These are phyloP conservation scores for Populus hybrid DNA, from an alignment of 441 rosid genomes.

Conservation along the genomic window DNA sequence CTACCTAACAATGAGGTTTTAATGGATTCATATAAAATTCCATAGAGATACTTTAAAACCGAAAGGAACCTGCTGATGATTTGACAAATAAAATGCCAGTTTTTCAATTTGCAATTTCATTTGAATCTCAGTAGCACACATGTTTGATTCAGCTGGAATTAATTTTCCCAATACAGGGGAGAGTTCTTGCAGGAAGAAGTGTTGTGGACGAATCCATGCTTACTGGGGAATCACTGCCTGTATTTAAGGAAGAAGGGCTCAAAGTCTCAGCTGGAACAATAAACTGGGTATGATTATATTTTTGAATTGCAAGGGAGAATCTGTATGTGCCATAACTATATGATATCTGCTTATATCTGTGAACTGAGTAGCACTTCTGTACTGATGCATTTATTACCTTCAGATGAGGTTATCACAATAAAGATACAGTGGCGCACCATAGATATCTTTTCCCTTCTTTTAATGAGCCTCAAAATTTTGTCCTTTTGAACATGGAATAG, in stretches of 20 bases:
- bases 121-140: conserved; percentile 4
- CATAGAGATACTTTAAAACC: background rate
- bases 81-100: background rate
- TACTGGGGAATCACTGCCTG: conserved; percentile 94
- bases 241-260: conserved; percentile 72
- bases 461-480: background rate
- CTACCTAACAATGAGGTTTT: background rate
- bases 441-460: background rate
- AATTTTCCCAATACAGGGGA: conserved; percentile 50
- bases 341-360: conserved; percentile 3
- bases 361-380: background rate
- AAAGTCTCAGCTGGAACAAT: conserved; percentile 91
- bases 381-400: background rate
- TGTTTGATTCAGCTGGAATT: conserved; percentile 21
- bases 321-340: background rate
- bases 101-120: background rate
- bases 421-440: background rate
- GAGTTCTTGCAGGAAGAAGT: conserved; percentile 88
- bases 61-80: background rate
- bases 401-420: conserved; percentile 4
- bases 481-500: background rate
- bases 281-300: conserved; percentile 67
- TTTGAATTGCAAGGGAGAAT: background rate
- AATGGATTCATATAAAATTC: background rate
- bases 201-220: conserved; percentile 98